Evolutionary conservation across 768 basidiomycete genomes (phyloP), one percentile per base, ranked within the genome.

Genomic region (Leucosporidium scottii): DNA sequence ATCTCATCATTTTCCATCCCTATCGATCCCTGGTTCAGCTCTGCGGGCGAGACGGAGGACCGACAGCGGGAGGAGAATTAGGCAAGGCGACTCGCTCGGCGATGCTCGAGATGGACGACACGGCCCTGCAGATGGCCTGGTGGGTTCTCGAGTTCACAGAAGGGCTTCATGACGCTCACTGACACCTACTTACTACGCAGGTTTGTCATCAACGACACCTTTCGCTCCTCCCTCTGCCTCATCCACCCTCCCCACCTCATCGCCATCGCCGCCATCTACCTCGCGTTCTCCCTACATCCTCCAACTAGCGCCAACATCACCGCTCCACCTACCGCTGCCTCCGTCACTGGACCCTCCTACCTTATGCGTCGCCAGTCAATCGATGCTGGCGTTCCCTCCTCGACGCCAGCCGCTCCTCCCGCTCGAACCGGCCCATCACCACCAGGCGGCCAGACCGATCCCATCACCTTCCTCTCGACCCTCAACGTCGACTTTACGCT

Each of bases 161-260:
- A 12, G 31, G 44, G 55, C 27, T 48, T 3, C 28, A 15, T 20
- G 1, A 25, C 15, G 2, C 27, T 53, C 34, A 0, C 17, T 13
- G 15, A 36, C 34, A n/a, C 23, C 21, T 23, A 5, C 25, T 23
- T 7, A 31, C 21, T 2, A 9, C 34, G 34, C 69, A 96, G 93
- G 90, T 93, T 92, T 77, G 86, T 97, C 76, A 85, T 99, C 76
- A 99, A 98, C 79, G 94, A 98, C 78, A 92, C 90, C 0, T 97
- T 92, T 76, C 86, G 93, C 62, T 93, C 91, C 7, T 90, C 93
- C 64, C 81, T 99, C 25, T 92, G 91, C 76, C 85, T 99, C n/a
- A 79, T 96, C 34, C 88, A 98, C 76, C 93, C 96, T 0, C 96
- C 96, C 0, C 92, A 98, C 77, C 81, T 97, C 64, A 90, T 98